Evolutionary conservation across 163 green algal genomes (phyloP), one percentile per base, ranked within the genome.

Genomic region (Chlorella variabilis): DNA sequence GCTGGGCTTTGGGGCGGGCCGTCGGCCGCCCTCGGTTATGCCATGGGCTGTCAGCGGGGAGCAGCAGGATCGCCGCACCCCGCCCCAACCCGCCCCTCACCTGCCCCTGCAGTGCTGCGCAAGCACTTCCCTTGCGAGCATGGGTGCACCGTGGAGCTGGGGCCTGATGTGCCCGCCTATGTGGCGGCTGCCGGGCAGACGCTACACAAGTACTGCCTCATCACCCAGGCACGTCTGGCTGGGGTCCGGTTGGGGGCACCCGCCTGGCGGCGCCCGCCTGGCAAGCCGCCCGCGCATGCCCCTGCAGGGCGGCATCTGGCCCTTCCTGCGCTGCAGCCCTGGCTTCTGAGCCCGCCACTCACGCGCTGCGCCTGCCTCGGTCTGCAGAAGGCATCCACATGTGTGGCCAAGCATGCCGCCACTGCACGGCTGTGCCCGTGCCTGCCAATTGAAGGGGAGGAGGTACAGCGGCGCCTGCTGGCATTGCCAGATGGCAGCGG

Each of bases 91-190:
- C 7, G 3, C 18, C 6, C n/a, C 59, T 67, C 29, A 27, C 59
- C 9, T 20, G n/a, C 29, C 59, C 27, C 33, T 56, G 79, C 70
- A 85, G 75, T 71, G 27, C 82, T 91, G 61, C 51, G 29, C 34
- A 48, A 84, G 77, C 77, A 87, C 59, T 88, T 91, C 49, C 81
- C 88, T 25, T 91, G 86, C 75, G 76, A 87, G 74, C 66, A 65
- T 2, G 88, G 86, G 20, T 92, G 86, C 58, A 71, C 78, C 39
- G 31, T 89, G 17, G 88, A 90, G 73, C 75, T 89, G 45, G 88
- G 84, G 2, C 62, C 54, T 3, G 88, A 92, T 41, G 67, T 92
- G 48, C 88, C 88, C 31, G 87, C 87, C 36, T 89, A 90, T 39
- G 84, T 89, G 21, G 49, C 71, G 31, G 84, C 84, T 41, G 20